Conservation (phyloP, 495 filamentous ascomycete species). For the Penicillium antarcticum region DNA sequence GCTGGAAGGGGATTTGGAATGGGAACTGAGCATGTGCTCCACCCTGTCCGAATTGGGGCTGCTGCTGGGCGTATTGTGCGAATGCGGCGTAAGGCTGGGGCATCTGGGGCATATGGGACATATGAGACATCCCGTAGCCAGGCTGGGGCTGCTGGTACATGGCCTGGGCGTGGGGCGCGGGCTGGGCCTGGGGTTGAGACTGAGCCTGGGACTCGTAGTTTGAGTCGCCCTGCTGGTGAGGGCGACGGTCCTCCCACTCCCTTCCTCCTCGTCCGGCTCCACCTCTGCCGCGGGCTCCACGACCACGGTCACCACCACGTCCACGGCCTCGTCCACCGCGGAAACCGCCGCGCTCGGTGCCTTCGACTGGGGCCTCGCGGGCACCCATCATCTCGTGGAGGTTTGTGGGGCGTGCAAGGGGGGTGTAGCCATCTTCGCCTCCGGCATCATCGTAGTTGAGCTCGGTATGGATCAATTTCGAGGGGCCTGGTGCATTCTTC, state of each 20-base stretch:
- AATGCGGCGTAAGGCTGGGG: conserved; percentile 32
- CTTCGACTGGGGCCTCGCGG: conserved; percentile 48
- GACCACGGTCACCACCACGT: conserved; percentile 46
- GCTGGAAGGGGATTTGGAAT: conserved; percentile 40
- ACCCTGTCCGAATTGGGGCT: conserved; percentile 2
- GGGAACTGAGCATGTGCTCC: conserved; percentile 25
- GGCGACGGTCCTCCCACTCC: conserved; percentile 40
- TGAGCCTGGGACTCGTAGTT: conserved; percentile 17
- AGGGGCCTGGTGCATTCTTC: conserved; percentile 29
- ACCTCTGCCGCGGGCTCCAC: conserved; percentile 47
- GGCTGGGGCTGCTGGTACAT: conserved; percentile 24
- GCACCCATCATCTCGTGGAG: conserved; percentile 51
- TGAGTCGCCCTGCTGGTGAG: conserved; percentile 18
- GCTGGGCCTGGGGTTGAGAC: conserved; percentile 10
- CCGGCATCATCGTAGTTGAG: conserved; percentile 57
- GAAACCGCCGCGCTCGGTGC: conserved; percentile 28
- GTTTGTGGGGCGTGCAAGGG: conserved; percentile 61
- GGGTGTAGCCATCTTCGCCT: conserved; percentile 58
- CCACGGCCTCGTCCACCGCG: conserved; percentile 40
- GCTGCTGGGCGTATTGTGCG: conserved; percentile 28
- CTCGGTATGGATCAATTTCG: conserved; percentile 40
- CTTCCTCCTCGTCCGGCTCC: conserved; percentile 44
- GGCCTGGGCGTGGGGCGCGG: conserved; percentile 22
- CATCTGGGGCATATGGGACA: conserved; percentile 12
- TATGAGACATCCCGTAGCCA: conserved; percentile 25